Conservation (phyloP, 805 yeast genomes). For the Candida dendrica region DNA sequence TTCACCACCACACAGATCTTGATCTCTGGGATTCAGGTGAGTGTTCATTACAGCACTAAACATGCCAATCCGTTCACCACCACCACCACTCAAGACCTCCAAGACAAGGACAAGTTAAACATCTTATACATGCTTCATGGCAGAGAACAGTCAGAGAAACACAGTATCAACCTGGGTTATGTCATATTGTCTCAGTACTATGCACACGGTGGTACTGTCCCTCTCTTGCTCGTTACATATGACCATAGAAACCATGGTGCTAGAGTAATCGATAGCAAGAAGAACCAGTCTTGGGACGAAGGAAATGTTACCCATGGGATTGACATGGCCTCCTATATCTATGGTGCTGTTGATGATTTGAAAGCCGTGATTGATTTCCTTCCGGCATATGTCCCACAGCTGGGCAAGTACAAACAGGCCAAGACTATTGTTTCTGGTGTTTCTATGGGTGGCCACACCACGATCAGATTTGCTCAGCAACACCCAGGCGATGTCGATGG, state of each 20-base stretch:
- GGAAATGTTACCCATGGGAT: slow-evolving; percentile 13
- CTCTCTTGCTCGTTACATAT: slow-evolving; percentile 11
- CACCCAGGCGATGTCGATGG: slow-evolving; percentile 11
- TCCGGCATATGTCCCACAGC: slow-evolving; percentile 6
- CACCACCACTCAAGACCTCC: background rate
- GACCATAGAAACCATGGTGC: slow-evolving; percentile 19
- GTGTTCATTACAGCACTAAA: background rate
- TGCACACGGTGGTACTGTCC: background rate
- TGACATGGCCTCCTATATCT: slow-evolving; percentile 14
- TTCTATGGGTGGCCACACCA: slow-evolving; percentile 19
- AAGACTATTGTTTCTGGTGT: slow-evolving; percentile 11
- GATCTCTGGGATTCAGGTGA: slow-evolving; percentile 1
- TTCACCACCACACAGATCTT: background rate
- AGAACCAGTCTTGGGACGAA: slow-evolving; percentile 8
- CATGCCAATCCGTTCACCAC: background rate
- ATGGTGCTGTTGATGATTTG: slow-evolving; percentile 12
- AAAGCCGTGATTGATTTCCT: slow-evolving; percentile 13
- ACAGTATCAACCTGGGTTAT: background rate
- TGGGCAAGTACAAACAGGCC: slow-evolving; percentile 1
- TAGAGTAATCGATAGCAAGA: slow-evolving; percentile 3
- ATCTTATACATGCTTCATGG: background rate
- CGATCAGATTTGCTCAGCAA: slow-evolving; percentile 9
- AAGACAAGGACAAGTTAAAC: background rate
- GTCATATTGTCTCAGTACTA: background rate
- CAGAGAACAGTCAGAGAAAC: background rate